Percentiles rank a stretch among this genome's conserved stretches.
These are phyloP conservation scores for Fomitopsis pinicola DNA, from an alignment of 1,284 basidiomycete genomes.

Conservation along the genomic window DNA sequence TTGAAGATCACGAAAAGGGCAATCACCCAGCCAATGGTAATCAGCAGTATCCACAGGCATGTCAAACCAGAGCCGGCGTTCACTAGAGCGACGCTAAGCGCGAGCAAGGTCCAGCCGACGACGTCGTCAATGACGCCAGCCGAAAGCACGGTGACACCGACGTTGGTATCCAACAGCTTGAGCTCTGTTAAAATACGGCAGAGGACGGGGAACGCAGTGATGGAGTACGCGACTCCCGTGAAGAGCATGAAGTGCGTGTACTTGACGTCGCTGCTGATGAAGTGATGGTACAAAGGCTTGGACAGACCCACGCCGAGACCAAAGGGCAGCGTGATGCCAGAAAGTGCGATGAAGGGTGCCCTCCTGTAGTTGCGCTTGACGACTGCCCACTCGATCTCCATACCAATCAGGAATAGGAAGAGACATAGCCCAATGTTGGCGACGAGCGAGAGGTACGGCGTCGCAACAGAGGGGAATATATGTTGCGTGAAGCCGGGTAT, in stretches of 20 bases:
- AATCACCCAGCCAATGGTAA: conserved; percentile 79
- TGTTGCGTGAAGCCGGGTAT: conserved; percentile 66
- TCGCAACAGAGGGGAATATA: conserved; percentile 75
- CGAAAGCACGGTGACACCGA: conserved; percentile 90
- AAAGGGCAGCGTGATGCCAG: conserved; percentile 45
- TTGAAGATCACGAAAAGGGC: conserved; percentile 75
- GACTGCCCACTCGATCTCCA: conserved; percentile 66
- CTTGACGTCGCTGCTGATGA: conserved; percentile 63
- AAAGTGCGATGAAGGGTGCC: conserved; percentile 45
- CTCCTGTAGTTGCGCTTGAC: conserved; percentile 65
- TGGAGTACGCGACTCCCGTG: conserved; percentile 86
- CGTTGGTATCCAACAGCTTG: conserved; percentile 86
- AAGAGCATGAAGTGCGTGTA: conserved; percentile 93
- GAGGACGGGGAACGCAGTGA: conserved; percentile 92
- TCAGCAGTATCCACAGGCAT: conserved; percentile 80
- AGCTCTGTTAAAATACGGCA: conserved; percentile 85
- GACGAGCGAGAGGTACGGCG: conserved; percentile 78
- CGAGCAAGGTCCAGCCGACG: conserved; percentile 73
- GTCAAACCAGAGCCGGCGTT: conserved; percentile 75
- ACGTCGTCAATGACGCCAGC: conserved; percentile 94
- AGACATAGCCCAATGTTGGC: conserved; percentile 87
- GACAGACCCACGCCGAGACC: conserved; percentile 78
- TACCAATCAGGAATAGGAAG: conserved; percentile 87
- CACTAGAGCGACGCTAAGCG: conserved; percentile 86
- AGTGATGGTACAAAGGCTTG: conserved; percentile 75